Evolutionary conservation across 2,329 filamentous ascomycete genomes (phyloP), one percentile per base, ranked within the genome.

Genomic region (Alternaria longipes): DNA sequence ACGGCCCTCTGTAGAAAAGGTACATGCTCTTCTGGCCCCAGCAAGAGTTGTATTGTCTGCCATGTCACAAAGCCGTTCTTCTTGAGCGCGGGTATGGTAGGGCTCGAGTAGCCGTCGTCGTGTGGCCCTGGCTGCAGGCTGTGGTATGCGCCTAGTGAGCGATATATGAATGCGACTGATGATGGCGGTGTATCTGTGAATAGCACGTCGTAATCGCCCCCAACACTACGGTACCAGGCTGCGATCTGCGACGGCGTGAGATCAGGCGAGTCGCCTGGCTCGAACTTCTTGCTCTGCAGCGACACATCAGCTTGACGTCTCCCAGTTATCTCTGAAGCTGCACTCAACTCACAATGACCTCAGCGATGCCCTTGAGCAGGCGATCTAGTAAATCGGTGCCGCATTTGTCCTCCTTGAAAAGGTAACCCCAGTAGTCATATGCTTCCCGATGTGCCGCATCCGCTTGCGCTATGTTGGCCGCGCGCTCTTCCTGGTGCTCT

Each of bases 81-180:
- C 36, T 94, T 96, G 57, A 99, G 82, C 14, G 93, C 92, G 0
- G 95, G 95, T 42, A 97, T 86, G 0, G 86, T 89, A 0, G 94
- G 95, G 0, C 89, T 83, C 4, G 86, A 86, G 76, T 91, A 97
- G 64, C 92, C 87, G 70, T 89, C 85, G 47, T 78, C 76, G 40
- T 88, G 86, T 49, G 79, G 78, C 1, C 87, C 87, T 1, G 92
- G 92, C 68, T 96, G 91, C 28, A 98, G 84, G 51, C 89, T 89
- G 80, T 98, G 94, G 71, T 93, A 91, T 77, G 94, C 97, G 69
- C 94, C 95, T 53, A 97, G 87, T 8, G 91, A 91, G 73, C 93
- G 91, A 84, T 96, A 98, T 66, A 97, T 95, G 81, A 93, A 96
- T 28, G 94, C 95, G 64, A 99, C 89, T 44, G 90, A 90, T 38